These are phyloP conservation scores for Penicillium sp. DNA, from an alignment of 2,329 filamentous ascomycete species.

Conservation along the genomic window DNA sequence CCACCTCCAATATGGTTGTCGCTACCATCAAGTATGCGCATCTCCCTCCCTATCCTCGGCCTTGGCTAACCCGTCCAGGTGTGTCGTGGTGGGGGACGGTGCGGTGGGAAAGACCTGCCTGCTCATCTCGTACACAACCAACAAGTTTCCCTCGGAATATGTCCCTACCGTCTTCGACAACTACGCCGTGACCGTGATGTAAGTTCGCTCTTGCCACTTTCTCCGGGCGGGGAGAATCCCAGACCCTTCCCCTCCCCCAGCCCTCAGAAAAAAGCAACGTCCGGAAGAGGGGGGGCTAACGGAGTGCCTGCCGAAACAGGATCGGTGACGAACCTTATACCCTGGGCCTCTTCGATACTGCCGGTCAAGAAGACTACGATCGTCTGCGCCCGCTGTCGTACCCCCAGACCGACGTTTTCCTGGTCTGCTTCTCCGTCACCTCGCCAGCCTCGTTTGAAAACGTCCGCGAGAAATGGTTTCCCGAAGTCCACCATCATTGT, in stretches of 20 bases:
- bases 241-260: not conserved
- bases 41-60: slow-evolving; percentile 9
- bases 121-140: slow-evolving; percentile 98
- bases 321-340: slow-evolving; percentile 99
- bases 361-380: slow-evolving; percentile 99
- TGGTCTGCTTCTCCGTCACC: slow-evolving; percentile 97
- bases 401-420: slow-evolving; percentile 96
- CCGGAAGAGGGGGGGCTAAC: not conserved
- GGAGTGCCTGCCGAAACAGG: slow-evolving; percentile 49
- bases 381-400: slow-evolving; percentile 93
- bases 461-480: slow-evolving; percentile 98
- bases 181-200: slow-evolving; percentile 99
- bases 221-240: not conserved
- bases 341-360: slow-evolving; percentile 93
- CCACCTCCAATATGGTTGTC: slow-evolving; percentile 49
- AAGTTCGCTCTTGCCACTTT: slow-evolving; percentile 45
- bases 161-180: slow-evolving; percentile 99
- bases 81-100: slow-evolving; percentile 98
- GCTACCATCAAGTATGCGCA: slow-evolving; percentile 57
- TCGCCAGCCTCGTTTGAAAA: slow-evolving; percentile 98
- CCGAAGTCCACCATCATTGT: slow-evolving; percentile 97
- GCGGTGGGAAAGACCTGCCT: slow-evolving; percentile 98
- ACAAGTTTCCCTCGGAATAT: slow-evolving; percentile 99
- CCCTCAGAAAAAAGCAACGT: slow-evolving; percentile 6
- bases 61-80: slow-evolving; percentile 53